Evolutionary conservation across 768 basidiomycete species (phyloP), one percentile per base, ranked within the genome.

Genomic region (Leccinum boreale): DNA sequence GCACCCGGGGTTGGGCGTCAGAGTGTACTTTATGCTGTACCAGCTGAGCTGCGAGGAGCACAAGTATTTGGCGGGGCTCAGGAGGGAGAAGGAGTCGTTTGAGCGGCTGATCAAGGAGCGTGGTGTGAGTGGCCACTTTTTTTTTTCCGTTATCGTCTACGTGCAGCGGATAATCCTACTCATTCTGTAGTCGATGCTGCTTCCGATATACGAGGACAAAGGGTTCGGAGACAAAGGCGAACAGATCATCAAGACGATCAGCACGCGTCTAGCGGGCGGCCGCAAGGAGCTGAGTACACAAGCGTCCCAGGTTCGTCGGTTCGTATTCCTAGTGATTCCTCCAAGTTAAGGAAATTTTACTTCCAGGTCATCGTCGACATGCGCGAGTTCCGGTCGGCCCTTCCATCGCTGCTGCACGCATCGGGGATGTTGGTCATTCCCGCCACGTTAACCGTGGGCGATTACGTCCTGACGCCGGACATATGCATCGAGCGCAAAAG

Each of bases 401-500:
- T 99, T 10, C 97, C 95, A 0, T 94, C 92, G 0, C 71, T 99
- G 5, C 77, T 98, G 8, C 94, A 98, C 66, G 93, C 91, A 0
- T 81, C 91, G 0, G 81, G 81, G 46, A 74, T 96, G 44, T 75
- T 87, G 33, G 85, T 98, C 44, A 78, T 94, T n/a, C 96, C 97
- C 0, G 89, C 89, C 1, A 98, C 95, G 0, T 77, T 99, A 59
- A 93, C 90, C 0, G 90, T 98, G 2, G 97, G 97, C 3, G 97
- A 99, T 72, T 99, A 99, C 67, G 89, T 99, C 54, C 75, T 98
- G 48, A 89, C 92, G 1, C 97, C 96, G 0, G 92, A 96, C 59
- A 95, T 98, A 61, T 95, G 92, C 61, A 89, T 99, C 3, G 97
- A 99, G 74, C 79, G 96, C 56, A 99, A 99, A 77, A 95, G 95